Evolutionary conservation across 768 basidiomycete genomes (phyloP).

Genomic region (Rhizopogon salebrosus): DNA sequence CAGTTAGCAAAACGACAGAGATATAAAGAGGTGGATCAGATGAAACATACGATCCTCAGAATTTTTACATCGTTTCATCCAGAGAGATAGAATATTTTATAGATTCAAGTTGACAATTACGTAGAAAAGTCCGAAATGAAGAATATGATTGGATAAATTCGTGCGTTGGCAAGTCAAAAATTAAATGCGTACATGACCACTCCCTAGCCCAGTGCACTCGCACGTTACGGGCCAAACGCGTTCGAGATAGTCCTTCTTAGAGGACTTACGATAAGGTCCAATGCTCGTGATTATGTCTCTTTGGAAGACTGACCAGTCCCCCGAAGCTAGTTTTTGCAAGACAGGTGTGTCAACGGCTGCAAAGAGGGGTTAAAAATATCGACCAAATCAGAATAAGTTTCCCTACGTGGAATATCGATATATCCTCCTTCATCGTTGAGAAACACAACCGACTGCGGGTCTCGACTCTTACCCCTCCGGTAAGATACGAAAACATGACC

Average conservation of each 20-base stretch:
- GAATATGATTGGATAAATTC: too few relatives aligned
- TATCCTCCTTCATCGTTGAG: neutral
- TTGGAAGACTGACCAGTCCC: neutral
- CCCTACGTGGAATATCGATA: neutral
- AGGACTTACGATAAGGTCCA: neutral
- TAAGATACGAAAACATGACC: neutral
- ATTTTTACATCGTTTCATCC: too few relatives aligned
- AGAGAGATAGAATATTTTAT: too few relatives aligned
- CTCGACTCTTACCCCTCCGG: neutral
- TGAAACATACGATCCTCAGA: too few relatives aligned
- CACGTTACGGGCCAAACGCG: neutral
- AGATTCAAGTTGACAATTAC: too few relatives aligned
- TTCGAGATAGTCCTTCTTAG: neutral
- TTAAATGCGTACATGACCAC: too few relatives aligned
- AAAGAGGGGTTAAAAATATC: neutral
- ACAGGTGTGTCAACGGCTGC: neutral
- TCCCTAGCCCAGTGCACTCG: too few relatives aligned
- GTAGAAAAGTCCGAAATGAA: too few relatives aligned
- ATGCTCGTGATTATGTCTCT: neutral
- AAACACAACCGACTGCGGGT: too few relatives aligned
- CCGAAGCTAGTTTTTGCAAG: neutral
- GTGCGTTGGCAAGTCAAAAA: too few relatives aligned
- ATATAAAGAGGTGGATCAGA: too few relatives aligned
- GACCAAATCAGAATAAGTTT: neutral
- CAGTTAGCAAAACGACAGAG: too few relatives aligned